A percentile compares a stretch with the other conserved stretches of the same genome.
Conservation (phyloP, 169 alveolate genomes). For the Perkinsus olseni region DNA sequence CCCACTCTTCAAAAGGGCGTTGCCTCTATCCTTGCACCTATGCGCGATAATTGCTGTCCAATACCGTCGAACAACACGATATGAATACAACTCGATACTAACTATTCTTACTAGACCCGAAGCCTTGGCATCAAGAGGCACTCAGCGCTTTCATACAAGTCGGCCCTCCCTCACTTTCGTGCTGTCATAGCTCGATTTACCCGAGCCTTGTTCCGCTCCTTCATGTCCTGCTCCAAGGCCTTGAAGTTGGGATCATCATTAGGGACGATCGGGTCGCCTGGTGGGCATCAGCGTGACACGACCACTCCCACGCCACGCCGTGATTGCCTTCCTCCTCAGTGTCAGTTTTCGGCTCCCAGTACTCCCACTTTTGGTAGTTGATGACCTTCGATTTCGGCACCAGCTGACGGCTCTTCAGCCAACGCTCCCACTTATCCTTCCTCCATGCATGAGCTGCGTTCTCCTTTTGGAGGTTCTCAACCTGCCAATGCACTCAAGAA, state of each 20-base stretch:
- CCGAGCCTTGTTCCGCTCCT: conserved; percentile 54
- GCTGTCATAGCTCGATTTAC: conserved; percentile 55
- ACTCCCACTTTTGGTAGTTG: conserved; percentile 72
- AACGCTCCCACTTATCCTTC: conserved; percentile 63
- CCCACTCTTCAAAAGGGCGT: conserved; percentile 53
- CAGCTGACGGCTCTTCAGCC: conserved; percentile 70
- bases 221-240: conserved; percentile 70
- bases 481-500: conserved; percentile 20
- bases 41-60: too few relatives aligned
- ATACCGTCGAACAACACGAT: neutral
- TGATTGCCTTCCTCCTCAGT: conserved; percentile 50
- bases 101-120: too few relatives aligned
- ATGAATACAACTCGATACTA: too few relatives aligned
- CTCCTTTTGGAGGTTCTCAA: conserved; percentile 51
- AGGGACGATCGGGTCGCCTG: conserved; percentile 59
- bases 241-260: conserved; percentile 70
- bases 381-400: conserved; percentile 56
- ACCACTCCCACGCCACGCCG: neutral
- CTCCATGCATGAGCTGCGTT: conserved; percentile 50
- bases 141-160: too few relatives aligned
- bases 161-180: neutral
- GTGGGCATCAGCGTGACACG: neutral
- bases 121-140: too few relatives aligned
- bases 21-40: conserved; percentile 61
- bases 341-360: conserved; percentile 59